These are phyloP conservation scores for Podila horticola DNA, from an alignment of 192 early-diverging fungal species.

Conservation along the genomic window DNA sequence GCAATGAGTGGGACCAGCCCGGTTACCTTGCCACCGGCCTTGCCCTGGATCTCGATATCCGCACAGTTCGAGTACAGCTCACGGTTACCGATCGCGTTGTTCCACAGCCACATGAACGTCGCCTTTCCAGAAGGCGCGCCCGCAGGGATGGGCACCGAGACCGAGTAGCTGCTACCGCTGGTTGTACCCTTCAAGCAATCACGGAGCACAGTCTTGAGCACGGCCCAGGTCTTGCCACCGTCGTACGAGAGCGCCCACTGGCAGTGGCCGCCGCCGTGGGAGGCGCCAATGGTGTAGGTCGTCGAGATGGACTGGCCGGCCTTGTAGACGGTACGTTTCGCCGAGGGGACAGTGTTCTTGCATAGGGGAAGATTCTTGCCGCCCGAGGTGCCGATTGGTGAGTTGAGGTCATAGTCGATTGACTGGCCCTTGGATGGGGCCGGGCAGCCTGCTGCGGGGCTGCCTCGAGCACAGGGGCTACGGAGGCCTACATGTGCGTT, in stretches of 20 bases:
- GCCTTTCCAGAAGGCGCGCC: constrained; percentile 28
- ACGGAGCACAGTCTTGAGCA: constrained; percentile 62
- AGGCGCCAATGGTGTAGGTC: constrained; percentile 59
- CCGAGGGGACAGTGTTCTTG: constrained; percentile 54
- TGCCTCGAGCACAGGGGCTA: constrained; percentile 53
- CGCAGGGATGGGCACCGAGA: constrained; percentile 27
- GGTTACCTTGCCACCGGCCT: constrained; percentile 38
- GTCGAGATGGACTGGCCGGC: constrained; percentile 62
- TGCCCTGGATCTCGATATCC: constrained; percentile 65
- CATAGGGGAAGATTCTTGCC: constrained; percentile 46
- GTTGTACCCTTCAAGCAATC: constrained; percentile 48
- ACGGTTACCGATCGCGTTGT: constrained; percentile 76
- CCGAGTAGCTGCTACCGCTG: constrained; percentile 5
- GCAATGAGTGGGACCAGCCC: constrained; percentile 54
- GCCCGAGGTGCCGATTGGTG: constrained; percentile 49
- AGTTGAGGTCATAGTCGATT: constrained; percentile 54
- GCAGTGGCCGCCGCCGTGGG: constrained; percentile 75
- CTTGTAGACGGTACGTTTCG: constrained; percentile 40
- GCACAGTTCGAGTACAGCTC: constrained; percentile 77
- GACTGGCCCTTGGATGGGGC: constrained; percentile 47
- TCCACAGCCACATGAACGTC: constrained; percentile 68
- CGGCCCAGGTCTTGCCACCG: constrained; percentile 67
- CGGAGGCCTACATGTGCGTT: constrained; percentile 56
- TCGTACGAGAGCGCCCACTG: constrained; percentile 74
- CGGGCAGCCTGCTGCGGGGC: constrained; percentile 46